Percentiles rank a stretch among this genome's conserved stretches.
Conservation (phyloP, 2,329 filamentous ascomycete genomes). For the Pseudocercospora fuligena region DNA sequence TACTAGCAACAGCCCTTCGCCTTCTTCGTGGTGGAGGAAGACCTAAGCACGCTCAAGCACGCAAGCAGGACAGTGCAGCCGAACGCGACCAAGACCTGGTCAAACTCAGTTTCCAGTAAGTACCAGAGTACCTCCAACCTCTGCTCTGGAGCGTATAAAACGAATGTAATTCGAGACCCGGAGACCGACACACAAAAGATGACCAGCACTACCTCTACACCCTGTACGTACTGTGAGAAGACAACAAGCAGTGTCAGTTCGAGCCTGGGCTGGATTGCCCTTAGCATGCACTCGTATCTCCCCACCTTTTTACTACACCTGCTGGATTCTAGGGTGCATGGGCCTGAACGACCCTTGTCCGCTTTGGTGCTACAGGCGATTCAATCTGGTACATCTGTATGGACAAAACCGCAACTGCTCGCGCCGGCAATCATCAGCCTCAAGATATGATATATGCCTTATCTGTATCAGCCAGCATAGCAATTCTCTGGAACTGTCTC, state of each 20-base stretch:
- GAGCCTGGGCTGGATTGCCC: background rate
- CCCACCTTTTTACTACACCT: background rate
- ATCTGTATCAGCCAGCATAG: background rate
- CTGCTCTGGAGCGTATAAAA: background rate
- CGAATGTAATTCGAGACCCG: background rate
- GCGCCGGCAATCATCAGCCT: conserved; percentile 1
- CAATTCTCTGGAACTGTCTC: background rate
- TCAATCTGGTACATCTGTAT: conserved; percentile 1
- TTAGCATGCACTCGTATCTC: background rate
- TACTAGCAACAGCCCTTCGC: background rate
- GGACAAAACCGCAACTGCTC: background rate
- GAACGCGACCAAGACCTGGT: background rate
- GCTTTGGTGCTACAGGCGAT: background rate
- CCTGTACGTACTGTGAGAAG: background rate
- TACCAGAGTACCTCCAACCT: background rate
- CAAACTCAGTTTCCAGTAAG: conserved; percentile 3
- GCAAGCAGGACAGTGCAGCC: conserved; percentile 1
- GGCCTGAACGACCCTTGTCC: background rate
- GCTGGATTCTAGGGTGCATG: background rate
- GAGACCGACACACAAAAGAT: background rate
- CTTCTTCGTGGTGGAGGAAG: background rate
- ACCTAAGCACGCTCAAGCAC: background rate
- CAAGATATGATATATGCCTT: background rate
- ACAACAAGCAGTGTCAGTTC: background rate
- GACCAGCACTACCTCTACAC: background rate